phyloP scores from a whole-genome alignment of 371 early-diverging fungal genomes.

The Apophysomyces sp. region DNA sequence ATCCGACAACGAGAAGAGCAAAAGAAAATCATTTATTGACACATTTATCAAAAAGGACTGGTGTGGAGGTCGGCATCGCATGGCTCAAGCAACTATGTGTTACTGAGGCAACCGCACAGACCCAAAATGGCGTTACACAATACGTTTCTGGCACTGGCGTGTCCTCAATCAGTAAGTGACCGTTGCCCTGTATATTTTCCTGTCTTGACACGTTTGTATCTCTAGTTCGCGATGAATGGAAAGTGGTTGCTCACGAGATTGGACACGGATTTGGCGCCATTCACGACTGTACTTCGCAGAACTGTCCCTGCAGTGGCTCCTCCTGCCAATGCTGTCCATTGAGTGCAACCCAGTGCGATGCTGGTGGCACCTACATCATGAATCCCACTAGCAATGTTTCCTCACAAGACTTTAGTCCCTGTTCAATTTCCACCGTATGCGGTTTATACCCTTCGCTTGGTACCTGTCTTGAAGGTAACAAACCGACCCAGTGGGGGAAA shows the following conservation, averaged over 20 bases:
- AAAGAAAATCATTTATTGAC: background rate
- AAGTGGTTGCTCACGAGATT: conserved; percentile 94
- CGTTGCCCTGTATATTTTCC: background rate
- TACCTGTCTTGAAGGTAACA: conserved; percentile 59
- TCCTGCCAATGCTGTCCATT: conserved; percentile 70
- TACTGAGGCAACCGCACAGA: conserved; percentile 42
- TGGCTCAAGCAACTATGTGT: conserved; percentile 86
- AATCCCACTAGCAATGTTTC: conserved; percentile 80
- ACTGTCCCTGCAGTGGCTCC: conserved; percentile 57
- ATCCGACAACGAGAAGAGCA: background rate
- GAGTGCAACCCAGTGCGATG: conserved; percentile 68
- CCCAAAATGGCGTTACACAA: conserved; percentile 39
- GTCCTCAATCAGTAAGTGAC: conserved; percentile 66
- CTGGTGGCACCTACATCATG: conserved; percentile 75
- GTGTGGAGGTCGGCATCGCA: conserved; percentile 90
- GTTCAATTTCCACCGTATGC: conserved; percentile 77
- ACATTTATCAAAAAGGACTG: conserved; percentile 41
- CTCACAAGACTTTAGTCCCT: conserved; percentile 75
- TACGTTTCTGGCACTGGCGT: conserved; percentile 86
- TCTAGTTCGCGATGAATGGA: conserved; percentile 83
- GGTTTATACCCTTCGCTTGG: conserved; percentile 43
- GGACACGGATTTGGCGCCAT: conserved; percentile 88
- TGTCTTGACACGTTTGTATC: background rate
- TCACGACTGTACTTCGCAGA: conserved; percentile 65
- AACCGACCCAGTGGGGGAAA: background rate